Evolutionary conservation across 1,139 yeast species (phyloP), one percentile per base, ranked within the genome.

Genomic region (Protomyces gravidus): DNA sequence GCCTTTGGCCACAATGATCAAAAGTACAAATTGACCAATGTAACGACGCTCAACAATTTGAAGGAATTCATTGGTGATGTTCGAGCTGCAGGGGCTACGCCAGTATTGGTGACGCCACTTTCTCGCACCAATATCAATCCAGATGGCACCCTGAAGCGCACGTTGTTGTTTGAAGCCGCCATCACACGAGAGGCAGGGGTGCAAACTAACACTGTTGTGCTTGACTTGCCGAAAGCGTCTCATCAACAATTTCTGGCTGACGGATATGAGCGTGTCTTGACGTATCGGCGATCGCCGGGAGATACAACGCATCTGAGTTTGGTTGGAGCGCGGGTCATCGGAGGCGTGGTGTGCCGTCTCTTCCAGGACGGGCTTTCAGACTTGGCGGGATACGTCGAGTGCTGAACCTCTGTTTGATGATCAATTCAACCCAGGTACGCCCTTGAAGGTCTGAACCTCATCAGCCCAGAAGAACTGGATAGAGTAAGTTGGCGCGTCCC

Each of bases 401-500:
- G 42, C 1, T 36, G 42, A 36, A 9, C 9, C 2, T 2, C n/a
- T 26, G n/a, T 21, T 26, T 17, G 17, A 27, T 5, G 23, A 25
- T 26, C 17, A 36, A 2, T 36, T 33, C 30, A 60, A 27, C 9
- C 62, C 62, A 1, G 62, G 62, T 2, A 60, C 62, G 19, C 62
- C 62, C 50, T 49, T 57, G 51, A 42, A 53, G n/a, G 45, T 53
- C 27, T 65, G 65, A 9, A 61, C 49, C 11, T 66, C 66, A 17
- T 60, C 39, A 45, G 78, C 75, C 68, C 78, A 86, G 64, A 86
- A 72, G 50, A 88, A 72, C 70, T 89, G 96, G 23, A 89, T 66
- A 66, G 81, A 85, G 67, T 78, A 87, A 66, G 83, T 86, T 65
- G 80, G 80, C 1, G 83, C 76, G 68, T 86, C 95, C 28, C 84